Percentiles rank a stretch among this genome's conserved stretches.
Conservation (phyloP, 2,329 filamentous ascomycete species). For the Gnomoniopsis smithogilvyi region DNA sequence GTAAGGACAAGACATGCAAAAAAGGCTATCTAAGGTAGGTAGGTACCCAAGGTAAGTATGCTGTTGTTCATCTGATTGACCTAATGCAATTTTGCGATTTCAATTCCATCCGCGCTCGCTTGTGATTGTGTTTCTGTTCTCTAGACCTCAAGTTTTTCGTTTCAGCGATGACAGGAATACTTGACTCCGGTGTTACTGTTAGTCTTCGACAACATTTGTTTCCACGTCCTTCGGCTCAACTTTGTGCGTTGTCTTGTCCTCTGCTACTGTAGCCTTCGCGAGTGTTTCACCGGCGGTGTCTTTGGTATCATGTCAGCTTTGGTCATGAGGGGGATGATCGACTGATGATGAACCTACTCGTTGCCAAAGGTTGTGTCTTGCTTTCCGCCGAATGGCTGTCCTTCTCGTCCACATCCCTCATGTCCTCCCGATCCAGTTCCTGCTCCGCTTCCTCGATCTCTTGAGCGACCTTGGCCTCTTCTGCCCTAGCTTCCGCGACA, state of each 20-base stretch:
- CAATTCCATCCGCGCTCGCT: background rate
- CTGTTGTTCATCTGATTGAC: background rate
- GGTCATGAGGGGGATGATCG: constrained; percentile 15
- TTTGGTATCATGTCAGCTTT: constrained; percentile 24
- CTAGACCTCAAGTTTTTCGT: background rate
- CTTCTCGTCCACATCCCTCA: background rate
- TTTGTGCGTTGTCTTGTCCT: constrained; percentile 28
- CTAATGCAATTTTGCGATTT: background rate
- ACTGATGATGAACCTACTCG: constrained; percentile 14
- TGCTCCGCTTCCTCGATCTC: constrained; percentile 16
- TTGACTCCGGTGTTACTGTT: background rate
- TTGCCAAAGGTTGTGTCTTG: constrained; percentile 19
- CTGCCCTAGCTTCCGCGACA: background rate
- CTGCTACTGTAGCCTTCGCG: constrained; percentile 35
- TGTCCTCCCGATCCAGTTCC: constrained; percentile 8
- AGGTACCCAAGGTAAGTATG: constrained; percentile 9
- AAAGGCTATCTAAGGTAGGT: constrained; percentile 2
- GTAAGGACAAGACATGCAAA: background rate
- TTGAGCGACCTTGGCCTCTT: constrained; percentile 4
- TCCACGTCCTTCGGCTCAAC: constrained; percentile 34
- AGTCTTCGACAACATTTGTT: constrained; percentile 12
- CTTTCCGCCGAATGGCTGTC: background rate
- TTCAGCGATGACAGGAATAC: background rate
- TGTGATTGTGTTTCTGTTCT: background rate
- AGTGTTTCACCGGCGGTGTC: constrained; percentile 42